Conservation (phyloP, 345 rosid genomes). For the Acer campestre region DNA sequence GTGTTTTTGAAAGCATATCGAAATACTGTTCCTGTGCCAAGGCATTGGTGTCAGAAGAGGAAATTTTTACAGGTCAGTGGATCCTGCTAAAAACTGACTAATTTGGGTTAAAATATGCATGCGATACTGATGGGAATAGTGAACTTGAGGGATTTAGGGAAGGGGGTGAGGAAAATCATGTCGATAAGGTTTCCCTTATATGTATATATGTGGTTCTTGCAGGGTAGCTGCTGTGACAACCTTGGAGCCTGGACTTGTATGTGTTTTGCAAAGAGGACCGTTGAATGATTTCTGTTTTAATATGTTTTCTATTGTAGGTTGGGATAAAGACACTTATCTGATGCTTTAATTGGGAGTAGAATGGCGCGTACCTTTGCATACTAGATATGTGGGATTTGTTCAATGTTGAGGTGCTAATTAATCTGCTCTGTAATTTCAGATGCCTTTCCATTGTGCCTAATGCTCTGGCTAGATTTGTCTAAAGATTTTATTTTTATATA, state of each 20-base stretch:
- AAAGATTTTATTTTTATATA: slow-evolving; percentile 15
- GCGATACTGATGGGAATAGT: slow-evolving; percentile 50
- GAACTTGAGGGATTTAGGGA: slow-evolving; percentile 47
- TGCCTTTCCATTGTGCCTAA: slow-evolving; percentile 47
- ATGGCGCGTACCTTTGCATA: slow-evolving; percentile 22
- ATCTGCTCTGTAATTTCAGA: slow-evolving; percentile 63
- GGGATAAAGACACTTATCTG: slow-evolving; percentile 39
- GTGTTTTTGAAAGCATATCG: slow-evolving; percentile 91
- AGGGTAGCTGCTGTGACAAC: slow-evolving; percentile 90
- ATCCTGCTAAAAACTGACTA: slow-evolving; percentile 20
- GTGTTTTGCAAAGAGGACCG: slow-evolving; percentile 70
- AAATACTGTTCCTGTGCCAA: slow-evolving; percentile 97
- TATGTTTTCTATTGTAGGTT: slow-evolving; percentile 39
- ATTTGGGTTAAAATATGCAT: slow-evolving; percentile 36
- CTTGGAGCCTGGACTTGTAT: slow-evolving; percentile 97
- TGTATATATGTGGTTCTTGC: slow-evolving; percentile 99
- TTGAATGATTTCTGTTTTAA: slow-evolving; percentile 42
- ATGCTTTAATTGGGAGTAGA: slow-evolving; percentile 21
- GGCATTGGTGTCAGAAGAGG: slow-evolving; percentile 99
- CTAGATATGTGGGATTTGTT: slow-evolving; percentile 23
- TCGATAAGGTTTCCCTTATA: slow-evolving; percentile 93
- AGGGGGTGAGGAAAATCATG: slow-evolving; percentile 63
- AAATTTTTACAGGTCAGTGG: slow-evolving; percentile 95
- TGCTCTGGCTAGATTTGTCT: slow-evolving; percentile 46
- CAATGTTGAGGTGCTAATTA: slow-evolving; percentile 41